phyloP scores from a whole-genome alignment of 176 grass and related monocot species.

The Triticum monococcum region DNA sequence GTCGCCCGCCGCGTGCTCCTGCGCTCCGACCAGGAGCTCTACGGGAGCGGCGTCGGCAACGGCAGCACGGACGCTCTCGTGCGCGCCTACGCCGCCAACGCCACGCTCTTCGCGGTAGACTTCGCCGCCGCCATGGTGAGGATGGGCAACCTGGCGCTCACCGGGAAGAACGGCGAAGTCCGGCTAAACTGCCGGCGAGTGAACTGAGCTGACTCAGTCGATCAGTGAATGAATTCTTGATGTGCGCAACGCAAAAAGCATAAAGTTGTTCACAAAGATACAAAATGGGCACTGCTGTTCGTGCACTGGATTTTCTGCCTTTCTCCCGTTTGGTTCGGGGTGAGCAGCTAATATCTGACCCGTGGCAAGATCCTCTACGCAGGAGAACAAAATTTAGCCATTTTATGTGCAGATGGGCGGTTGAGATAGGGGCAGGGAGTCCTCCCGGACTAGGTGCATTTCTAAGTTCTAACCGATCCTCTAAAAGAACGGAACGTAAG shows the following conservation, averaged over 20 bases:
- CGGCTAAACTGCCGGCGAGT: conserved; percentile 61
- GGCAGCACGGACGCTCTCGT: conserved; percentile 61
- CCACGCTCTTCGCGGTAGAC: conserved; percentile 29
- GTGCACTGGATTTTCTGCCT: not conserved
- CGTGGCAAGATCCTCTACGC: too few relatives aligned
- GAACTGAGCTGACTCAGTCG: conserved; percentile 15
- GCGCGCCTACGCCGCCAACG: conserved; percentile 44
- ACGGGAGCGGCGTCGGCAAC: conserved; percentile 27
- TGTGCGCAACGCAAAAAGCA: not conserved
- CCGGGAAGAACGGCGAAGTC: conserved; percentile 47
- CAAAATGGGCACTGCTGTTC: not conserved
- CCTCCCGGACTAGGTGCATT: too few relatives aligned
- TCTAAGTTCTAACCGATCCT: too few relatives aligned
- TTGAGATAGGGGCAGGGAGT: too few relatives aligned
- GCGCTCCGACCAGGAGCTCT: conserved; percentile 79
- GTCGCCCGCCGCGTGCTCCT: conserved; percentile 55
- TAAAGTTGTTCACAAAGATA: not conserved
- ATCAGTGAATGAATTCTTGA: not conserved
- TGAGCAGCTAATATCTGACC: not conserved
- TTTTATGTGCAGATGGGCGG: too few relatives aligned
- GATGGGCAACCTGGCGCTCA: conserved; percentile 45
- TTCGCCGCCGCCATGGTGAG: conserved; percentile 75
- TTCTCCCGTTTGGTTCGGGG: not conserved
- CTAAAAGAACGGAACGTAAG: too few relatives aligned
- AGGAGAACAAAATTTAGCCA: too few relatives aligned